These are phyloP conservation scores for Neurospora sp. DNA, from an alignment of 495 filamentous ascomycete genomes.

Conservation along the genomic window DNA sequence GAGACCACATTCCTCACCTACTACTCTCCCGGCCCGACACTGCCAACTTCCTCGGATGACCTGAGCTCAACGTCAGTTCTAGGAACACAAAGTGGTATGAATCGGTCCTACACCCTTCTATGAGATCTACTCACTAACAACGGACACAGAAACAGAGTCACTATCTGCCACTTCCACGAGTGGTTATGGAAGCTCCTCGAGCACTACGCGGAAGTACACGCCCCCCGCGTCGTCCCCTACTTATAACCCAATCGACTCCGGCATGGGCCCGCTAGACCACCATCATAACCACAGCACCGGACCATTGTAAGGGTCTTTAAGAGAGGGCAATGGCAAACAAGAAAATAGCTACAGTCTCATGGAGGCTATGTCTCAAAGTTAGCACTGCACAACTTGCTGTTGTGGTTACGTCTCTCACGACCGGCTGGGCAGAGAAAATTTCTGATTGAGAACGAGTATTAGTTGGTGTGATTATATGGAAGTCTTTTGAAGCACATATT, in stretches of 20 bases:
- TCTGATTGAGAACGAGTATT: background rate
- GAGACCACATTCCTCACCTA: conserved; percentile 10
- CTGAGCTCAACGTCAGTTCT: conserved; percentile 4
- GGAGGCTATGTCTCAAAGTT: background rate
- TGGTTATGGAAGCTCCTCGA: background rate
- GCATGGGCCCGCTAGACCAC: conserved; percentile 15
- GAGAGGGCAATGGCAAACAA: background rate
- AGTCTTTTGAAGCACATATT: background rate
- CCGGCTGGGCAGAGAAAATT: background rate
- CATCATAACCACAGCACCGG: conserved; percentile 12
- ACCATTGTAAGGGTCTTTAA: background rate
- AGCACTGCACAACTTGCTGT: background rate
- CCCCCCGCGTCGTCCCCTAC: background rate
- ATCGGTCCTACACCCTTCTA: background rate
- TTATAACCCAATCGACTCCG: conserved; percentile 13
- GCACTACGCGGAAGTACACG: background rate
- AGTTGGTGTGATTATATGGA: background rate
- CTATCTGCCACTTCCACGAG: background rate
- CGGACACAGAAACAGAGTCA: background rate
- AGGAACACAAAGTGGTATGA: background rate
- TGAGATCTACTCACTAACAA: background rate
- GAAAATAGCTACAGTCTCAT: background rate
- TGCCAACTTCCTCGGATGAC: conserved; percentile 1
- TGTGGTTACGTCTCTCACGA: background rate
- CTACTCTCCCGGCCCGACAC: background rate